Percentiles rank a stretch among this genome's conserved stretches.
phyloP scores from a whole-genome alignment of 768 basidiomycete species.

The Wakefieldia striispora region DNA sequence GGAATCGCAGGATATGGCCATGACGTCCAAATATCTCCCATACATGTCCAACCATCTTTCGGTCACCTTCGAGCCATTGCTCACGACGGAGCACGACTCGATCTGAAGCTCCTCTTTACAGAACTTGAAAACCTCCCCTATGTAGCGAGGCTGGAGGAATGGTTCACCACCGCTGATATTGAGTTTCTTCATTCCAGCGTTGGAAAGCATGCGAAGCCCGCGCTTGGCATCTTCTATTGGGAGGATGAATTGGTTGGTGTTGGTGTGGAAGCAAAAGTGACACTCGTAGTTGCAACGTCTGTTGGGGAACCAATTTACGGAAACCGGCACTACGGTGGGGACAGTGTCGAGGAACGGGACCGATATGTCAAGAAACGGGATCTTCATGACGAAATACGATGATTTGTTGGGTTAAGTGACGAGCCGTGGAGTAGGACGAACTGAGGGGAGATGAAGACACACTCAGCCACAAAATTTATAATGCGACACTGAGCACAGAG shows the following conservation, averaged over 20 bases:
- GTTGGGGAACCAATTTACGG: conserved; percentile 29
- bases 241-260: conserved; percentile 34
- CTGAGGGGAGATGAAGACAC: too few species aligned
- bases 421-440: too few species aligned
- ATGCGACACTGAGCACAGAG: too few species aligned
- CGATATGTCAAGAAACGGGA: conserved; percentile 15
- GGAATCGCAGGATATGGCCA: conserved; percentile 43
- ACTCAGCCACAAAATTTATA: too few species aligned
- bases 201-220: conserved; percentile 30
- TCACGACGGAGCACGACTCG: conserved; percentile 36
- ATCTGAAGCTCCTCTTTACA: conserved; percentile 37
- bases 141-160: conserved; percentile 36
- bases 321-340: conserved; percentile 16
- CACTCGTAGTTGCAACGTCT: conserved; percentile 36
- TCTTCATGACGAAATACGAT: too few species aligned
- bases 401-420: too few species aligned
- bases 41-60: conserved; percentile 40
- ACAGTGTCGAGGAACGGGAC: conserved; percentile 13
- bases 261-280: conserved; percentile 43
- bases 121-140: conserved; percentile 39
- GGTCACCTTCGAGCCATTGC: conserved; percentile 41
- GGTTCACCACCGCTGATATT: conserved; percentile 40
- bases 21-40: conserved; percentile 39
- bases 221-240: conserved; percentile 36
- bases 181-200: conserved; percentile 36